Percentiles rank a stretch among this genome's conserved stretches.
Evolutionary conservation across 495 filamentous ascomycete genomes (phyloP).

Genomic region (Copromyces sp.): DNA sequence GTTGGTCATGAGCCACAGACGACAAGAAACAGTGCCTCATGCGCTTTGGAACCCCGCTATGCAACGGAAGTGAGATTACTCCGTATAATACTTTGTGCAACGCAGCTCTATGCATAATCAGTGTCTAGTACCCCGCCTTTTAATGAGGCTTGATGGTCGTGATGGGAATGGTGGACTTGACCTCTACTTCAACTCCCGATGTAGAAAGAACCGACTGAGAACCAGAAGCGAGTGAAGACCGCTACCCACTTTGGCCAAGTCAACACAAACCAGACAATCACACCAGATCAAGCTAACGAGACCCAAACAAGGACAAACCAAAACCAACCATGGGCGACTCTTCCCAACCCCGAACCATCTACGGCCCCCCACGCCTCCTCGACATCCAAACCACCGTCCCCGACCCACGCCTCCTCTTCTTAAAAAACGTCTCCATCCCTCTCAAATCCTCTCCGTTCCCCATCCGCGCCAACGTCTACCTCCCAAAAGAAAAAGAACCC

Average conservation of each 20-base stretch:
- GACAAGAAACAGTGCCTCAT: background rate
- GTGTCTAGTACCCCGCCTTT: background rate
- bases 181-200: background rate
- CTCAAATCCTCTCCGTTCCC: slow-evolving; percentile 14
- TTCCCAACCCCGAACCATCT: background rate
- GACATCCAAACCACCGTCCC: slow-evolving; percentile 2
- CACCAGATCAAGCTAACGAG: background rate
- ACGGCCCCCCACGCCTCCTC: background rate
- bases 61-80: background rate
- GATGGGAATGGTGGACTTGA: background rate
- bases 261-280: background rate
- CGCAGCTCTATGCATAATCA: background rate
- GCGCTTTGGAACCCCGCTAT: background rate
- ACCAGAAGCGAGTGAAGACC: background rate
- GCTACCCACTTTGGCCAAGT: background rate
- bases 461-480: slow-evolving; percentile 23
- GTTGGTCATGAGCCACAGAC: no score
- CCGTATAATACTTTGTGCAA: background rate
- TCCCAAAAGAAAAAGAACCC: slow-evolving; percentile 24
- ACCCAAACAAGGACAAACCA: background rate
- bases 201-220: background rate
- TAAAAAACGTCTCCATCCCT: slow-evolving; percentile 24
- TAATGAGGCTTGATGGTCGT: background rate
- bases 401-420: slow-evolving; percentile 7
- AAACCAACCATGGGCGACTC: background rate